Percentiles rank a stretch among this genome's conserved stretches.
phyloP scores from a whole-genome alignment of 306 rosid genomes.

The Cyclanthera cordifolia region DNA sequence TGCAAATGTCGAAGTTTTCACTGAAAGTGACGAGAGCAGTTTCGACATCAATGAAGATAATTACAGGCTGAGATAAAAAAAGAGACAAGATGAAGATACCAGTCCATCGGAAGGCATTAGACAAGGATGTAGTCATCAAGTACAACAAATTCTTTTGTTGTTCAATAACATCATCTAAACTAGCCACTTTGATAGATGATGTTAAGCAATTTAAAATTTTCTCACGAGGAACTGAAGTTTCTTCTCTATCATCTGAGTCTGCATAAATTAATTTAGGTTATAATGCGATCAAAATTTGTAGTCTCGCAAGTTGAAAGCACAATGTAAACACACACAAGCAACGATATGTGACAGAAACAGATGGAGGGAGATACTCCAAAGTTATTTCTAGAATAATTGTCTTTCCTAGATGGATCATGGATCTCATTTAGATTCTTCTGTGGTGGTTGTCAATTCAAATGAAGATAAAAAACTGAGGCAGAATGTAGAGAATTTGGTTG shows the following conservation, averaged over 20 bases:
- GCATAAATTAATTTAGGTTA: slow-evolving; percentile 15
- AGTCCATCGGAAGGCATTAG: slow-evolving; percentile 68
- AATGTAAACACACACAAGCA: no score
- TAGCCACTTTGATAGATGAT: slow-evolving; percentile 69
- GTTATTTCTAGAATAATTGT: background rate
- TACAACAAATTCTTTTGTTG: slow-evolving; percentile 51
- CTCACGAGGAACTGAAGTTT: slow-evolving; percentile 44
- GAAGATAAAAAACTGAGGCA: background rate
- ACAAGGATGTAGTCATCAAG: slow-evolving; percentile 37
- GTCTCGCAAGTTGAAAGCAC: background rate
- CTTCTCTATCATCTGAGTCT: slow-evolving; percentile 43
- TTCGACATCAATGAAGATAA: background rate
- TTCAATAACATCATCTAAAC: slow-evolving; percentile 51
- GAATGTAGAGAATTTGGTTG: background rate
- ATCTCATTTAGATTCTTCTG: background rate
- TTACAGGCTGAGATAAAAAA: background rate
- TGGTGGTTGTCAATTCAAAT: background rate
- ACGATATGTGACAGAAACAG: background rate
- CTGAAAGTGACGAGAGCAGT: slow-evolving; percentile 26
- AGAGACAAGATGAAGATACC: slow-evolving; percentile 37
- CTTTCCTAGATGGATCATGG: background rate
- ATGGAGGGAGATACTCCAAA: background rate
- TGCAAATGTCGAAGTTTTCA: slow-evolving; percentile 59
- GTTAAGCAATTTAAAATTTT: slow-evolving; percentile 73
- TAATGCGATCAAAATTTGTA: background rate